Evolutionary conservation across 2,329 filamentous ascomycete genomes (phyloP), one percentile per base, ranked within the genome.

Genomic region (Ramichloridium luteum): DNA sequence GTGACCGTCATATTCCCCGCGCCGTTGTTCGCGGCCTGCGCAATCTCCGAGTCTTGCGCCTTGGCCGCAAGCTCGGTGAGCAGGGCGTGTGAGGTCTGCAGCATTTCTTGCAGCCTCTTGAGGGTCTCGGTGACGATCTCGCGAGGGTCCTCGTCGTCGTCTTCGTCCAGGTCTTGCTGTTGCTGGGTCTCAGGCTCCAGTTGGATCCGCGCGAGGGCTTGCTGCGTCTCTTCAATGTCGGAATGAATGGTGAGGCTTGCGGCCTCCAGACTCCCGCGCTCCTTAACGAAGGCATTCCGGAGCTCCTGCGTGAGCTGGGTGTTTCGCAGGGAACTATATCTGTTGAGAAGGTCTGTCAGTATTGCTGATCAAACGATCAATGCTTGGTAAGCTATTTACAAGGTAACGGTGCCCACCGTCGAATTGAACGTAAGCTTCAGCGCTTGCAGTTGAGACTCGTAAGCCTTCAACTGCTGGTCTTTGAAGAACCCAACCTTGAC

Each of bases 311-410:
- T 30, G 5, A 30, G 13, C 5, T 17, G 28, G 10, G 28, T 10
- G 15, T 17, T 17, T 8, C 28, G 15, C 5, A 30, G 12, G 28
- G 28, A 15, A 16, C 28, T 30, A 17, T 30, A 30, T 17, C 28
- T 30, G 28, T 16, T 14, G 10, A 30, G 5, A 9, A 9, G 5
- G 12, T 30, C 12, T 9, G 15, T 14, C n/a, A n/a, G n/a, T n/a
- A n/a, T n/a, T n/a, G n/a, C n/a, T n/a, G n/a, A n/a, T n/a, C n/a
- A n/a, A n/a, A n/a, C n/a, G n/a, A n/a, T n/a, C n/a, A n/a, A n/a
- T n/a, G n/a, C n/a, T n/a, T n/a, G n/a, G n/a, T n/a, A n/a, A n/a
- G n/a, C n/a, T n/a, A n/a, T 15, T 10, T 16, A 30, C 28, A 30
- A 17, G 8, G n/a, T 30, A 16, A 15, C 28, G 9, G 28, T 30